A percentile compares a stretch with the other conserved stretches of the same genome.
These are phyloP conservation scores for Hyphopichia burtonii DNA, from an alignment of 1,139 yeast species.

Conservation along the genomic window DNA sequence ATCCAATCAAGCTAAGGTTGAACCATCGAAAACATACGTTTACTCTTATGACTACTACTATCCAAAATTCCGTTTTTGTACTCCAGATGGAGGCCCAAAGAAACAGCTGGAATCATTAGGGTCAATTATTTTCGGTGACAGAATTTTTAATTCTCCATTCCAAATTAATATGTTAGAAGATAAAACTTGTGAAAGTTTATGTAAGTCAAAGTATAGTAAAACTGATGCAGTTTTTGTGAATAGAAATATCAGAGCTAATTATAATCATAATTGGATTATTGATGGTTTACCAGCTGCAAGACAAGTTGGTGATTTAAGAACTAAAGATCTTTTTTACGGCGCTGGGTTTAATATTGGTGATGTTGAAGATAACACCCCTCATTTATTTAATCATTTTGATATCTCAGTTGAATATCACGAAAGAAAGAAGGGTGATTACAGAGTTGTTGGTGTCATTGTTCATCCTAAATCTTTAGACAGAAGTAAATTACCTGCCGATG, in stretches of 20 bases:
- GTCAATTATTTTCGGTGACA: constrained; percentile 89
- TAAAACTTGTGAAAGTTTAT: constrained; percentile 62
- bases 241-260: constrained; percentile 76
- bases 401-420: constrained; percentile 79
- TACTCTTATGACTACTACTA: constrained; percentile 86
- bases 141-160: constrained; percentile 91
- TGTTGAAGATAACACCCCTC: constrained; percentile 52
- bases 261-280: constrained; percentile 86
- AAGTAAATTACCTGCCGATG: constrained; percentile 20
- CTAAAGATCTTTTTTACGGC: constrained; percentile 64
- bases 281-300: constrained; percentile 95
- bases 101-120: constrained; percentile 91
- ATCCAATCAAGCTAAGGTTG: constrained; percentile 21
- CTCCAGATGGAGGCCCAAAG: constrained; percentile 64
- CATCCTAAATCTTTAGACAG: constrained; percentile 65
- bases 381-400: constrained; percentile 77
- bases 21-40: constrained; percentile 50
- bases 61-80: constrained; percentile 79
- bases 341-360: constrained; percentile 81
- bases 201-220: constrained; percentile 58
- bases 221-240: constrained; percentile 73
- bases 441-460: constrained; percentile 91
- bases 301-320: constrained; percentile 51
- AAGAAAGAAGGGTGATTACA: constrained; percentile 62
- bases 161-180: constrained; percentile 75